Base-by-base conservation (phyloP, 768 basidiomycete species). In the Hemileccinum impolitum region DNA sequence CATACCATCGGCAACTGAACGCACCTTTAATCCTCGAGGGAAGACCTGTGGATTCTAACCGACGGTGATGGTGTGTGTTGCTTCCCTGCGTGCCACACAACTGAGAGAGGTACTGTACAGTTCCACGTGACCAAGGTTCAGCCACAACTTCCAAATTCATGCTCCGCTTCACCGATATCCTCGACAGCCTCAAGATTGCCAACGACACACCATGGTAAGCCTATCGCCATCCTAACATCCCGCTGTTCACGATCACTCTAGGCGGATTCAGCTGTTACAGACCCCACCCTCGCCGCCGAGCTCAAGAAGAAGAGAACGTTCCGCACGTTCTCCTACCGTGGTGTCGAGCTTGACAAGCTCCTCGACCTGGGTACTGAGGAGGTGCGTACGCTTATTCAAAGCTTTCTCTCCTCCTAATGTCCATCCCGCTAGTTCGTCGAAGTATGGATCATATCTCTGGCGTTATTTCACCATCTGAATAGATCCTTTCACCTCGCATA, bases 231-330 rank as follows among this genome's bases (percentile, higher is more conserved):
- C 28, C 9, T 13, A 30, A 41, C 15, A 19, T 31, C 3, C 21
- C n/a, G 1, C 38, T 13, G 4, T 1, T 53, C 44, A 56, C 21
- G 11, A 30, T 40, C 3, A 31, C 11, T 37, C 21, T 60, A 93
- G 90, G 87, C 90, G 73, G 91, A 92, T 71, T 73, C 80, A 60
- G 73, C 73, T 48, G 78, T 93, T 61, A 95, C 94, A 73, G 94
- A 96, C 73, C 92, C 94, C 66, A 72, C 84, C 72, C 74, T 90
- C 70, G 96, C 95, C 63, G 94, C 94, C 54, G 95, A 94, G 71
- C 81, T 95, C 77, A 96, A 96, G 87, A 94, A 94, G 81, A 94
- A 85, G 84, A 79, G 96, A 67, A 94, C 93, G 51, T 98, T 98
- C 89, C 90, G 92, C 67, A 97, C 95, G 64, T 98, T 95, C 80